Base-by-base conservation (phyloP, 164 flowering plant species). In the Chloranthus sessilifolius region DNA sequence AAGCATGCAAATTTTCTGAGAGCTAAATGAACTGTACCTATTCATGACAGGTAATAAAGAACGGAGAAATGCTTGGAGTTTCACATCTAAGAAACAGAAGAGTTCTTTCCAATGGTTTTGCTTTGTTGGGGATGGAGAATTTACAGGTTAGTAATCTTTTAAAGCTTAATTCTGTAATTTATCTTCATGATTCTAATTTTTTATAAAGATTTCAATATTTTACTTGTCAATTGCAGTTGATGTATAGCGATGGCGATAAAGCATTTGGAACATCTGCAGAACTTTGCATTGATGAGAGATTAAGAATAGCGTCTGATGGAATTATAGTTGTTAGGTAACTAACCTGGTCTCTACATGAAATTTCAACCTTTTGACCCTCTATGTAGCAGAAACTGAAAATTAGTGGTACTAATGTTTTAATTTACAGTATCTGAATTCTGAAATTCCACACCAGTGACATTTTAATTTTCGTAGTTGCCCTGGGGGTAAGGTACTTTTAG, bases 41-140 rank as follows among this genome's bases (percentile, higher is more conserved):
- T n/a, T 52, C 34, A 12, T 21, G 17, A 22, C 88, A 94, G 99
- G 99, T 94, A 53, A 86, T 94, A 63, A 94, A 85, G 74, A 94
- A 94, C 29, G 99, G 99, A 37, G 99, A 88, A 73, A 94, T 94
- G 99, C 89, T 94, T 61, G 99, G 99, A 28, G 96, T 89, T 57
- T 94, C 99, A 40, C 97, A 86, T 66, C 68, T 94, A 59, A 76
- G 96, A 63, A 94, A 86, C 67, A 82, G 95, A 70, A 82, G 88
- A 68, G 99, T 94, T 65, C 62, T 94, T 21, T 94, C 99, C 17
- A 94, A 77, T 72, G 99, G 99, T 52, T 89, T 84, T 69, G 62
- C 66, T 49, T 63, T 79, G 44, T 72, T 94, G 19, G 99, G 99
- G 45, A 94, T 78, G 68, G 96, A 86, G 63, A 85, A 76, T 70